Evolutionary conservation across 177 flowering plant genomes (phyloP), one percentile per base, ranked within the genome.

Genomic region (Telopea speciosissima): DNA sequence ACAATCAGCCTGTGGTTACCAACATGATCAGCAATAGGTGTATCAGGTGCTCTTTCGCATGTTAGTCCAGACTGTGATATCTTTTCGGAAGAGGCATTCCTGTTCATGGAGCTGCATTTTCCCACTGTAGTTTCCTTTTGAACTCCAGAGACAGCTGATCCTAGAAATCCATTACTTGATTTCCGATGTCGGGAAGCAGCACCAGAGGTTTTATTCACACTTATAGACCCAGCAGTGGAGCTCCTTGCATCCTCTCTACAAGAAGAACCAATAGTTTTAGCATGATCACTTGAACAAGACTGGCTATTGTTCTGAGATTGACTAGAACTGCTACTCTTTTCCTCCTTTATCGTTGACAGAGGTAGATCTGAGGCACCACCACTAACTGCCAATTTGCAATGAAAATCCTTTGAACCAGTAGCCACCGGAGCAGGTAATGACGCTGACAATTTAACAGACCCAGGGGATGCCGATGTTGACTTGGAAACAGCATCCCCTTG

Each of bases 301-400:
- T 88, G 99, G 72, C 96, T 88, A 69, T 84, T 86, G 76, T 83
- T 93, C 52, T 86, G 97, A 45, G 96, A 91, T 71, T 89, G 97
- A 79, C 96, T 85, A 54, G 97, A 92, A 71, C 94, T 87, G 72
- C 94, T 86, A 77, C 97, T 91, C 70, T 83, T 89, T 64, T 93
- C 97, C 70, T 95, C 99, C 77, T 69, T 88, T 21, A 77, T 75
- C 10, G 84, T 36, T 65, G 89, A 40, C 66, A 75, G 74, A 72
- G 85, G 90, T 54, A 66, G 67, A 82, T 91, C 97, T 52, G 88
- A 63, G 63, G 75, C 40, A 7, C 80, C 82, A 68, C 71, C 75
- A 73, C 36, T 78, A 65, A 42, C 69, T 19, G 72, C 56, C 66
- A 31, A 73, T 72, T 80, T 79, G 22, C 79, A 49, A 62, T 82